Conservation (phyloP, 2,329 filamentous ascomycete species). For the Huntiella decipiens region DNA sequence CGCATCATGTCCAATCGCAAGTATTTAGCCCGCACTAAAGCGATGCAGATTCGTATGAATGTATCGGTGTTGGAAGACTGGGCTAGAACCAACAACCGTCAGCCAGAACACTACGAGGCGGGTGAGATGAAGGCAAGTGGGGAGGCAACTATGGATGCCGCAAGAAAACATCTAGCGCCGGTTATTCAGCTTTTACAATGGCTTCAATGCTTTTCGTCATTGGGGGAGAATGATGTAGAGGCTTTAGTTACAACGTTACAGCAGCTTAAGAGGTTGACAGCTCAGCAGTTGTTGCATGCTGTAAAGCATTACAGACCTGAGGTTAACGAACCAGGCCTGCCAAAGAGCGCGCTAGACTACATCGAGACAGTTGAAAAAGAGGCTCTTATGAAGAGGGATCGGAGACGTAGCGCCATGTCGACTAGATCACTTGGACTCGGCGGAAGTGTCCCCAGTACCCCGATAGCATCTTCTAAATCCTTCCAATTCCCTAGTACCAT, state of each 20-base stretch:
- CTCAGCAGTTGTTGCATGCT: constrained; percentile 77
- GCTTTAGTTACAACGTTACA: constrained; percentile 75
- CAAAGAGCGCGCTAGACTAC: constrained; percentile 77
- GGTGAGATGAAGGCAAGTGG: constrained; percentile 72
- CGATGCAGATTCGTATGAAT: constrained; percentile 99
- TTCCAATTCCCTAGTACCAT: constrained; percentile 23
- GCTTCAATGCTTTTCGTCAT: constrained; percentile 92
- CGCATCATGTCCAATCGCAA: constrained; percentile 91
- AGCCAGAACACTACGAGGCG: constrained; percentile 88
- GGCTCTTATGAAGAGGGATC: constrained; percentile 38
- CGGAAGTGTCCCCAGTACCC: constrained; percentile 22
- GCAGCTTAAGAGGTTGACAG: constrained; percentile 67
- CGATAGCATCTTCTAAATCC: constrained; percentile 19
- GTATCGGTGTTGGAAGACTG: constrained; percentile 89
- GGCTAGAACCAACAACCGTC: constrained; percentile 80
- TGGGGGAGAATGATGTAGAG: constrained; percentile 69
- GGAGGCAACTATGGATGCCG: constrained; percentile 70
- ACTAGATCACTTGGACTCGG: constrained; percentile 18
- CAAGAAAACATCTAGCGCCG: constrained; percentile 68
- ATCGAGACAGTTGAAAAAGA: constrained; percentile 65
- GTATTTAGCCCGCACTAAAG: constrained; percentile 88
- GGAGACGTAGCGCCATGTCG: constrained; percentile 27
- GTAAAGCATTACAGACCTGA: constrained; percentile 87
- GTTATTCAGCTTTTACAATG: constrained; percentile 90
- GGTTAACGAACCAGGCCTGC: constrained; percentile 81